A percentile compares a stretch with the other conserved stretches of the same genome.
Evolutionary conservation across 1,284 basidiomycete species (phyloP).

Genomic region (Cutaneotrichosporon sp.): DNA sequence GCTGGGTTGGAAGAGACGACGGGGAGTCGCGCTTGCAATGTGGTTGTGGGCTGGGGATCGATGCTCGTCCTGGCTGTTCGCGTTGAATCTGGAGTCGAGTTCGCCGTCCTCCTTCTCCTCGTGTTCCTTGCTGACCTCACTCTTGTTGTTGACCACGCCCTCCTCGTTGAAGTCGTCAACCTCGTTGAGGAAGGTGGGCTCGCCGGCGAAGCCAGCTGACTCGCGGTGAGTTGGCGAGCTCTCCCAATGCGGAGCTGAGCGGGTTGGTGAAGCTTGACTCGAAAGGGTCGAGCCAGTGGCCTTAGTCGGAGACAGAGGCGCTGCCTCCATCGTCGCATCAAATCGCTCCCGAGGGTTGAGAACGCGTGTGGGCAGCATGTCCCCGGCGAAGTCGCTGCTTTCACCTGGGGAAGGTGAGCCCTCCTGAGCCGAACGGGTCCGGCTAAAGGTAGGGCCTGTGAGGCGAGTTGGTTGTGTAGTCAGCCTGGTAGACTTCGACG

Average conservation of each 20-base stretch:
- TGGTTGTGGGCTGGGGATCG: background rate
- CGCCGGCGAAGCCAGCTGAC: background rate
- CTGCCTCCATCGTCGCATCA: background rate
- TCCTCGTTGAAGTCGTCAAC: background rate
- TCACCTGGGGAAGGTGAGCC: conserved; percentile 1
- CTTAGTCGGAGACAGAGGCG: background rate
- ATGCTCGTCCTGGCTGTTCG: background rate
- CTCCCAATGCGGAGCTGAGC: background rate
- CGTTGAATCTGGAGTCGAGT: too few species aligned
- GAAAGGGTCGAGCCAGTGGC: background rate
- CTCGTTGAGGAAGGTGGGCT: conserved; percentile 8
- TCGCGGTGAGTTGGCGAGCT: background rate
- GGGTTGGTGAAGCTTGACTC: background rate
- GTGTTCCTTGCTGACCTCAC: background rate
- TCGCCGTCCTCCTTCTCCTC: too few species aligned
- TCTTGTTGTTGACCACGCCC: background rate
- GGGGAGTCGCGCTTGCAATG: background rate
- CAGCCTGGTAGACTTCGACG: background rate
- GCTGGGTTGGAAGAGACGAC: background rate
- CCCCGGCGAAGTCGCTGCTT: conserved; percentile 12
- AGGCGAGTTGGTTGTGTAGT: background rate
- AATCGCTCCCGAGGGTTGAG: background rate
- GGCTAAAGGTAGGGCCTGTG: background rate
- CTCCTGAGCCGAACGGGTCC: background rate
- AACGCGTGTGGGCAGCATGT: conserved; percentile 1